A percentile compares a stretch with the other conserved stretches of the same genome.
Conservation (phyloP, 108 stramenopile genomes). For the Nitzschia sp. region DNA sequence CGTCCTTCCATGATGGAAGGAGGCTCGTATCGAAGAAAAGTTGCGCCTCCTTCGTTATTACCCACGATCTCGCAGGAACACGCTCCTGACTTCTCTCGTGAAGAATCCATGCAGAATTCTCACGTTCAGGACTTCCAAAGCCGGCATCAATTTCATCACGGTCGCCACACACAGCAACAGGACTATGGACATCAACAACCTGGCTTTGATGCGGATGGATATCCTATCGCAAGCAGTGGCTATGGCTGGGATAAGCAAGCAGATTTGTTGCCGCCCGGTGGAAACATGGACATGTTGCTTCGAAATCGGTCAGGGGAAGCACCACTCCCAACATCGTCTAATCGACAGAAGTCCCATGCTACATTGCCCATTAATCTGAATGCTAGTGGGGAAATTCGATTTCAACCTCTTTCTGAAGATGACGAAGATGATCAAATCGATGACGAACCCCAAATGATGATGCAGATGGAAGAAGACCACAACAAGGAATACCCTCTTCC, state of each 20-base stretch:
- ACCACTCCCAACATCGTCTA: background rate
- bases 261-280: conserved; percentile 3
- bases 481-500: background rate
- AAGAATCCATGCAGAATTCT: background rate
- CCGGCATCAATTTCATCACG: background rate
- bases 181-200: background rate
- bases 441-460: background rate
- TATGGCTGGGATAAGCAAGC: conserved; percentile 14
- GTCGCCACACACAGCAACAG: too few species aligned
- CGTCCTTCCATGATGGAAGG: background rate
- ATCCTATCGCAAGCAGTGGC: background rate
- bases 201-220: conserved; percentile 7
- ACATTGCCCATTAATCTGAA: background rate
- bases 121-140: background rate
- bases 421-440: background rate
- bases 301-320: background rate
- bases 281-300: conserved; percentile 6
- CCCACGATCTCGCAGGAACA: background rate
- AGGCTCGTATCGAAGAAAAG: background rate
- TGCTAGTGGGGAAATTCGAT: conserved; percentile 8
- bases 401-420: background rate
- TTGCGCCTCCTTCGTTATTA: background rate
- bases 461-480: background rate
- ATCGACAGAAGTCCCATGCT: background rate
- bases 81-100: background rate